Evolutionary conservation across 2,329 filamentous ascomycete genomes (phyloP).

Genomic region (Colletotrichum scovillei): DNA sequence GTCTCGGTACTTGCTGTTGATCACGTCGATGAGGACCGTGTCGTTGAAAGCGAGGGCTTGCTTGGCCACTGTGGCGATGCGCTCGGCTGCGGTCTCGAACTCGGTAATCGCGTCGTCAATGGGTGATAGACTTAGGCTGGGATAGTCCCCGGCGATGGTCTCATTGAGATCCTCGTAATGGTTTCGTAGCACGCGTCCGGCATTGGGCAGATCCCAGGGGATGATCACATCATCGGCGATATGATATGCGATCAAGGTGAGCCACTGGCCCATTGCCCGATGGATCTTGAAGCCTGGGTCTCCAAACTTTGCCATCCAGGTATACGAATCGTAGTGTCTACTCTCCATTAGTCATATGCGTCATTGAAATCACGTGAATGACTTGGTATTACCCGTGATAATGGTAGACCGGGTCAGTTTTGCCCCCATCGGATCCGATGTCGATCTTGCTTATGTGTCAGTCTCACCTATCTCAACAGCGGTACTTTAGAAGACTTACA

Average conservation of each 20-base stretch:
- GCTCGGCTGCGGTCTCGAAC: slow-evolving; percentile 18
- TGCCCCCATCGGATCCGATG: slow-evolving; percentile 25
- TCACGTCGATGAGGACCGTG: slow-evolving; percentile 8
- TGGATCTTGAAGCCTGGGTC: slow-evolving; percentile 62
- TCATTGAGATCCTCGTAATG: slow-evolving; percentile 28
- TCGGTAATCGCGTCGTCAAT: slow-evolving; percentile 12
- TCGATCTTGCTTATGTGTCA: slow-evolving; percentile 1
- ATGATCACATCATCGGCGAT: slow-evolving; percentile 29
- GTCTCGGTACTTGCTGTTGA: slow-evolving; percentile 29
- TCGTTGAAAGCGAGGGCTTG: slow-evolving; percentile 23
- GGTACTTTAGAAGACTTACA: background rate
- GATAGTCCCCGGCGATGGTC: slow-evolving; percentile 3
- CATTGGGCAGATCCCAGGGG: slow-evolving; percentile 29
- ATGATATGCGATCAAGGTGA: slow-evolving; percentile 26
- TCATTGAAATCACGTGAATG: background rate
- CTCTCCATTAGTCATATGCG: background rate
- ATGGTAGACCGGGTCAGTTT: slow-evolving; percentile 26
- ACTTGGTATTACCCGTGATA: slow-evolving; percentile 17
- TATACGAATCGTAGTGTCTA: slow-evolving; percentile 44
- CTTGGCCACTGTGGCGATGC: slow-evolving; percentile 19
- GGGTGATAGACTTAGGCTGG: slow-evolving; percentile 12
- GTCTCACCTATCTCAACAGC: background rate
- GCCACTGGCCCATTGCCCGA: slow-evolving; percentile 56
- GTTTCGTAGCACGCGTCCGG: slow-evolving; percentile 21
- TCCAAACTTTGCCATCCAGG: slow-evolving; percentile 63